Percentiles rank a stretch among this genome's conserved stretches.
phyloP scores from a whole-genome alignment of 495 filamentous ascomycete species.

The Tetracladium marchalianum region DNA sequence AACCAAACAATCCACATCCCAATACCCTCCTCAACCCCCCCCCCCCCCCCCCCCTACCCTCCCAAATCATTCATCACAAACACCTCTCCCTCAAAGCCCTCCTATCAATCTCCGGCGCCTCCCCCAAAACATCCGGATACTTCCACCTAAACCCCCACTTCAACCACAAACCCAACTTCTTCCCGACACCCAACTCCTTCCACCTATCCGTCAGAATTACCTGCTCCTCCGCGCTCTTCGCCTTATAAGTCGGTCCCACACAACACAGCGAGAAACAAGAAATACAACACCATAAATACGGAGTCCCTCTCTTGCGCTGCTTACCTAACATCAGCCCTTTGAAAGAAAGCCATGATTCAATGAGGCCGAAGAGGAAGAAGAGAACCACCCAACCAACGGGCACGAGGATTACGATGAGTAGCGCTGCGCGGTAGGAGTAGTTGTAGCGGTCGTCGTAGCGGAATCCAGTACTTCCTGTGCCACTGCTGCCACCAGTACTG shows the following conservation, averaged over 20 bases:
- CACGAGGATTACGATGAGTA: conserved; percentile 29
- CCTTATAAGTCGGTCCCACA: conserved; percentile 27
- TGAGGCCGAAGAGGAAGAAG: conserved; percentile 35
- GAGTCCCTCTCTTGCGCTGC: conserved; percentile 35
- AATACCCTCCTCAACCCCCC: too few species aligned
- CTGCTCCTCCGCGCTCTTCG: conserved; percentile 32
- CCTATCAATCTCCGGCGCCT: conserved; percentile 5
- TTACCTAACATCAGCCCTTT: conserved; percentile 40
- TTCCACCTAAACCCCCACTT: conserved; percentile 39
- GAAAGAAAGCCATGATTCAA: conserved; percentile 41
- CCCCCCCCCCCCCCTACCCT: too few species aligned
- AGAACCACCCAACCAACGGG: conserved; percentile 20
- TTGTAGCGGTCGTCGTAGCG: conserved; percentile 15
- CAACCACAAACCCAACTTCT: conserved; percentile 35
- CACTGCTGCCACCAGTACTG: too few species aligned
- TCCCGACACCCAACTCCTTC: conserved; percentile 28
- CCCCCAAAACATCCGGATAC: conserved; percentile 27
- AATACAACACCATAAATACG: conserved; percentile 36
- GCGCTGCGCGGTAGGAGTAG: conserved; percentile 19
- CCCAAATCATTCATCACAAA: background rate
- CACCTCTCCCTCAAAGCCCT: conserved; percentile 5
- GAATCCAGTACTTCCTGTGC: too few species aligned
- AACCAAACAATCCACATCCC: too few species aligned
- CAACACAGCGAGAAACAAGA: conserved; percentile 30
- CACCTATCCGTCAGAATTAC: conserved; percentile 31